Percentiles rank a stretch among this genome's conserved stretches.
These are phyloP conservation scores for Neoconidiobolus thromboides DNA, from an alignment of 371 early-diverging fungal genomes.

Conservation along the genomic window DNA sequence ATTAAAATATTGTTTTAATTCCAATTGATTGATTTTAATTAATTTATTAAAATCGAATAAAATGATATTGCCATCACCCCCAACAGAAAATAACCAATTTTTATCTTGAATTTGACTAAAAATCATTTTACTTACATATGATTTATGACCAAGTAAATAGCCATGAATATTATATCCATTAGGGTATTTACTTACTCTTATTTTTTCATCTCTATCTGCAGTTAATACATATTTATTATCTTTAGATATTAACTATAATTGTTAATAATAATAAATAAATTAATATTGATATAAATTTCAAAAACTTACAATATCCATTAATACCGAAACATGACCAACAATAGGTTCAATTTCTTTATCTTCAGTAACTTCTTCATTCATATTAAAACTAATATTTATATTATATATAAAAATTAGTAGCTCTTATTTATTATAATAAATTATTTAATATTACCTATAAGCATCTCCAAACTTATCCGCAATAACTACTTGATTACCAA, in stretches of 20 bases:
- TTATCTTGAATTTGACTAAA: not conserved
- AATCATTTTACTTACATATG: conserved; percentile 22
- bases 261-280: not conserved
- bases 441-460: conserved; percentile 41
- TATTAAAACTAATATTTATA: conserved; percentile 7
- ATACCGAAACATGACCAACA: conserved; percentile 86
- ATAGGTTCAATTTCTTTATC: conserved; percentile 24
- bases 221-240: conserved; percentile 56
- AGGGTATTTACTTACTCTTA: conserved; percentile 77
- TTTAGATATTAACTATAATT: conserved; percentile 20
- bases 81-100: conserved; percentile 45
- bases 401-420: not conserved
- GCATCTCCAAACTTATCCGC: conserved; percentile 97
- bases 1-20: not conserved
- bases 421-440: not conserved
- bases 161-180: conserved; percentile 69
- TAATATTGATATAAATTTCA: not conserved
- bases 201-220: conserved; percentile 91
- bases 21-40: conserved; percentile 1
- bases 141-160: conserved; percentile 81
- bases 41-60: conserved; percentile 52
- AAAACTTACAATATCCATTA: conserved; percentile 58
- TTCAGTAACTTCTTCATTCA: not conserved
- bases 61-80: conserved; percentile 67
- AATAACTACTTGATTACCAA: conserved; percentile 34